phyloP scores from a whole-genome alignment of 2,329 filamentous ascomycete species.

The Xylaria digitata region DNA sequence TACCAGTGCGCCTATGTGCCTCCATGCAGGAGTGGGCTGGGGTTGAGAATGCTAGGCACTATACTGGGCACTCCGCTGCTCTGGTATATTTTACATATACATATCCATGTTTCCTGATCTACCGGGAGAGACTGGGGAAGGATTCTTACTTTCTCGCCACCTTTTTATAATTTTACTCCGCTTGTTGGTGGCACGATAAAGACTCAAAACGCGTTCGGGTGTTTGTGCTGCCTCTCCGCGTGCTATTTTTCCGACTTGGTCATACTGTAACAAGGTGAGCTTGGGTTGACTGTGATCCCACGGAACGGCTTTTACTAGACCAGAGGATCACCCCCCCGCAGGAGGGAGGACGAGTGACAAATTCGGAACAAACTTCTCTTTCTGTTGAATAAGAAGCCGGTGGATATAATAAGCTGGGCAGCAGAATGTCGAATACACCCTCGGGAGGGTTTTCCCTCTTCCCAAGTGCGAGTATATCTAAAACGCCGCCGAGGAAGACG shows the following conservation, averaged over 20 bases:
- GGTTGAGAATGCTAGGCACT: slow-evolving; percentile 24
- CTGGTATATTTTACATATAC: slow-evolving; percentile 41
- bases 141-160: slow-evolving; percentile 34
- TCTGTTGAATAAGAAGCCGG: slow-evolving; percentile 21
- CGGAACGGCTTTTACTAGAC: slow-evolving; percentile 16
- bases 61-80: slow-evolving; percentile 31
- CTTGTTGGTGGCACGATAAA: slow-evolving; percentile 27
- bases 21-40: slow-evolving; percentile 32
- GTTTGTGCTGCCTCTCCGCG: slow-evolving; percentile 19
- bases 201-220: slow-evolving; percentile 11
- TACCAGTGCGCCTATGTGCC: slow-evolving; percentile 37
- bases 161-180: slow-evolving; percentile 20
- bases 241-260: slow-evolving; percentile 27
- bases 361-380: slow-evolving; percentile 26
- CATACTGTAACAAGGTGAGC: slow-evolving; percentile 3
- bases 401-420: slow-evolving; percentile 17
- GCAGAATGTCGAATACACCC: slow-evolving; percentile 46
- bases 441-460: slow-evolving; percentile 68
- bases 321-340: slow-evolving; percentile 16
- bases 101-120: slow-evolving; percentile 35
- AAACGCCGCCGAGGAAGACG: slow-evolving; percentile 58
- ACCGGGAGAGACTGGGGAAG: slow-evolving; percentile 29
- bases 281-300: slow-evolving; percentile 19
- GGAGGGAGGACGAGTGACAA: slow-evolving; percentile 14
- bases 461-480: slow-evolving; percentile 59